A percentile compares a stretch with the other conserved stretches of the same genome.
Conservation (phyloP, 306 rosid genomes). For the Malus asiatica region DNA sequence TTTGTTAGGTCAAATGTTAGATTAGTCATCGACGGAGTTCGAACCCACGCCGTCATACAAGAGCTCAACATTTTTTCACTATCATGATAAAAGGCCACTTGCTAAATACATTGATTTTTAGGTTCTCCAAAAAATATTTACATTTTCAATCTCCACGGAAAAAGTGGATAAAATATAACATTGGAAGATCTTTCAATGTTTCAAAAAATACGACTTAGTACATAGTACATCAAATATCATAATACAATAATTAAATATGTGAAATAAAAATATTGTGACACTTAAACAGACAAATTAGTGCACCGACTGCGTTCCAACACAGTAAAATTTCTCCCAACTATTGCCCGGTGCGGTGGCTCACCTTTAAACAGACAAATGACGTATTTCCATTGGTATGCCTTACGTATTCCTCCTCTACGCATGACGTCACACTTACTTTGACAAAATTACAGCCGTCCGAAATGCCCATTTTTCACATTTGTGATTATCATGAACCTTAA, state of each 20-base stretch:
- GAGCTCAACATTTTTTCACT: no score
- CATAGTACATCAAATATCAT: fast-evolving
- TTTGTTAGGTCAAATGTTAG: no score
- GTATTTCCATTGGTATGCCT: not conserved
- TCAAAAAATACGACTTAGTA: no score
- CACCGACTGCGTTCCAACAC: no score
- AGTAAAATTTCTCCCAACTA: no score
- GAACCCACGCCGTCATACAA: fast-evolving
- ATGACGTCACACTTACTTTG: not conserved
- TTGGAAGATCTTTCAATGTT: no score
- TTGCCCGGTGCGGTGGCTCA: no score
- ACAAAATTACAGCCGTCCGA: not conserved
- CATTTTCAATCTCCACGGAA: not conserved
- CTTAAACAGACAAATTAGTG: no score
- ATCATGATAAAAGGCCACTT: fast-evolving
- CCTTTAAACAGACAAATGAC: not conserved
- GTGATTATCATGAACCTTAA: not conserved
- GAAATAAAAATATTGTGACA: no score
- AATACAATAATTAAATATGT: no score
- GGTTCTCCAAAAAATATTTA: constrained; percentile 5
- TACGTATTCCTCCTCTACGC: not conserved
- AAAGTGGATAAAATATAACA: no score
- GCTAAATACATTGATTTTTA: not conserved
- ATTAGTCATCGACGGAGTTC: fast-evolving
- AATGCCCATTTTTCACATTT: not conserved